These are phyloP conservation scores for Kregervanrija fluxuum DNA, from an alignment of 805 yeast species.

Conservation along the genomic window DNA sequence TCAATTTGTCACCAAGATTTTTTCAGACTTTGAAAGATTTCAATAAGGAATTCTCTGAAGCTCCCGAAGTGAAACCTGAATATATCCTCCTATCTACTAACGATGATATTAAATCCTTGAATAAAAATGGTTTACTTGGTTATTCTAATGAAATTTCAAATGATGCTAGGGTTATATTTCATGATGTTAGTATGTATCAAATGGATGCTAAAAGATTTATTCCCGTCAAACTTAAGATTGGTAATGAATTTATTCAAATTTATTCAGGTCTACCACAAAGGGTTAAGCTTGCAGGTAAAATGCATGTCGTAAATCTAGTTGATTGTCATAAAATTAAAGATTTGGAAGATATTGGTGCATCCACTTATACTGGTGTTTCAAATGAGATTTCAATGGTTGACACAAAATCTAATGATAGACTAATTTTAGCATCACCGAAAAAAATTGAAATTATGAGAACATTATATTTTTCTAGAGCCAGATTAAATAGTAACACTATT, in stretches of 20 bases:
- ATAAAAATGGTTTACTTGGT: slow-evolving; percentile 37
- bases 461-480: slow-evolving; percentile 58
- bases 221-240: slow-evolving; percentile 61
- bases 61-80: slow-evolving; percentile 5
- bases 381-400: slow-evolving; percentile 42
- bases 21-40: slow-evolving; percentile 9
- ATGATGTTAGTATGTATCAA: slow-evolving; percentile 47
- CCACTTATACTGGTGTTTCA: slow-evolving; percentile 38
- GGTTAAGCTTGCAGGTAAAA: slow-evolving; percentile 29
- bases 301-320: slow-evolving; percentile 31
- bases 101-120: slow-evolving; percentile 37
- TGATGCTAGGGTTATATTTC: slow-evolving; percentile 46
- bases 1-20: slow-evolving; percentile 36
- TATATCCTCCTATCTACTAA: slow-evolving; percentile 36
- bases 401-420: slow-evolving; percentile 26
- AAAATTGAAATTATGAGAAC: slow-evolving; percentile 63
- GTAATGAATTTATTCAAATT: slow-evolving; percentile 61
- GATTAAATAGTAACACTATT: slow-evolving; percentile 22
- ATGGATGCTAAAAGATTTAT: slow-evolving; percentile 39
- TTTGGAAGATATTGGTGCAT: slow-evolving; percentile 32
- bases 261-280: slow-evolving; percentile 36
- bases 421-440: slow-evolving; percentile 42
- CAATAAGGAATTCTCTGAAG: neutral
- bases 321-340: slow-evolving; percentile 38
- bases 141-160: slow-evolving; percentile 34